Percentiles rank a stretch among this genome's conserved stretches.
Evolutionary conservation across 106 monocot genomes (phyloP).

Genomic region (Gastrodia elata): DNA sequence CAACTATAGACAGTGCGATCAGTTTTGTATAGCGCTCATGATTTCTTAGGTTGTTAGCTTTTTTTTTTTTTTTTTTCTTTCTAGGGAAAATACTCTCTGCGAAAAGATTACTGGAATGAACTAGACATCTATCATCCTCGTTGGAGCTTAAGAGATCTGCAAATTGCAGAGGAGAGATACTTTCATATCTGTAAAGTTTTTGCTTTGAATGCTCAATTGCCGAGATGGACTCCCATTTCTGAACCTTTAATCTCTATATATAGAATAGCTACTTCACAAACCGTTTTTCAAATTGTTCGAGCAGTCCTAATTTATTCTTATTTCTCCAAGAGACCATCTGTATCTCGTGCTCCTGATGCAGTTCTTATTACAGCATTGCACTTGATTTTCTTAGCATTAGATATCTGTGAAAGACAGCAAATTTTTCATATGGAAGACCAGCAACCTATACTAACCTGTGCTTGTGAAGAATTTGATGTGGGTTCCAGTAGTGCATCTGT

Average conservation of each 20-base stretch:
- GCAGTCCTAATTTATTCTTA: constrained; percentile 72
- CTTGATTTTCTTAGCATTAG: constrained; percentile 62
- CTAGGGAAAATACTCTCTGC: constrained; percentile 87
- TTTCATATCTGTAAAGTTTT: constrained; percentile 53
- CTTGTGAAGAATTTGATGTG: constrained; percentile 42
- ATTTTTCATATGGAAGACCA: constrained; percentile 10
- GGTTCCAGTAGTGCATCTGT: constrained; percentile 16
- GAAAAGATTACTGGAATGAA: constrained; percentile 67
- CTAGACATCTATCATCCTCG: constrained; percentile 91
- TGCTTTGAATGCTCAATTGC: constrained; percentile 66
- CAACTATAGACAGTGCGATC: neutral
- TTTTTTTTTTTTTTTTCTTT: neutral
- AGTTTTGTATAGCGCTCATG: neutral
- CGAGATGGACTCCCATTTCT: constrained; percentile 62
- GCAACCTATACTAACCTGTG: constrained; percentile 38
- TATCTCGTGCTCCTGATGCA: constrained; percentile 63
- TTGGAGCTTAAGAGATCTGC: constrained; percentile 78
- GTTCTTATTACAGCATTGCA: constrained; percentile 85
- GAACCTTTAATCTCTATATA: constrained; percentile 39
- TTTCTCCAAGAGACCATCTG: constrained; percentile 36
- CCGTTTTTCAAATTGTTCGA: constrained; percentile 41
- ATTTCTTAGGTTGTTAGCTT: neutral
- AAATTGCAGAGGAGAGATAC: constrained; percentile 90
- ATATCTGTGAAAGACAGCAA: constrained; percentile 49
- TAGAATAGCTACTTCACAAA: constrained; percentile 70